Evolutionary conservation across 148 eudicot genomes (phyloP).

Genomic region (Rhododendron ferrugineum): DNA sequence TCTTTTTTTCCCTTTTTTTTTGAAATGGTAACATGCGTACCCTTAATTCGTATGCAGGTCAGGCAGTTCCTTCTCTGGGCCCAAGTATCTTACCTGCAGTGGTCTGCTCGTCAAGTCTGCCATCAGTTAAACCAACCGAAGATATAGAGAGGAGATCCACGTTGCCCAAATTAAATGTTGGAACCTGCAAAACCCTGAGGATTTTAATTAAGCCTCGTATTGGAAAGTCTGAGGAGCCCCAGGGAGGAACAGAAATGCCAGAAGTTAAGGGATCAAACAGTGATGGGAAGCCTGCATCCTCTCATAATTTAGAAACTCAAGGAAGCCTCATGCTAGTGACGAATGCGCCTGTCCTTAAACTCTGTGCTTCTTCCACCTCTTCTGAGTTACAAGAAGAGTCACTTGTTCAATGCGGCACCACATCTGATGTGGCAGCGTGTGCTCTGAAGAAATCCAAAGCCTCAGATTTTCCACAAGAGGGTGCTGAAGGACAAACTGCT

Average conservation of each 20-base stretch:
- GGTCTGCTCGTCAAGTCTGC: constrained; percentile 10
- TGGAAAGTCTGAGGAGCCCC: constrained; percentile 56
- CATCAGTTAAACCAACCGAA: constrained; percentile 33
- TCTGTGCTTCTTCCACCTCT: constrained; percentile 51
- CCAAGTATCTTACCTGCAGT: constrained; percentile 10
- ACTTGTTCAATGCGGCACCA: constrained; percentile 21
- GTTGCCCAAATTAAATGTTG: constrained; percentile 31
- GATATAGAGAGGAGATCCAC: constrained; percentile 40
- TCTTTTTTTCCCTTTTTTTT: too few species aligned
- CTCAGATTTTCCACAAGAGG: constrained; percentile 44
- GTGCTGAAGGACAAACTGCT: constrained; percentile 29
- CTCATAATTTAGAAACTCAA: constrained; percentile 34
- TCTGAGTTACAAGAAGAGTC: constrained; percentile 53
- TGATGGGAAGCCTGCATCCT: constrained; percentile 27
- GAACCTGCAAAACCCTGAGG: constrained; percentile 49
- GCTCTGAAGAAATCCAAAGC: constrained; percentile 51
- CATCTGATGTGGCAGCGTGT: constrained; percentile 37
- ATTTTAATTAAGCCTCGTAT: constrained; percentile 70
- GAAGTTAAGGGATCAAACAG: constrained; percentile 44
- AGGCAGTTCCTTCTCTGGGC: constrained; percentile 15
- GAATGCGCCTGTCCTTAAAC: constrained; percentile 46
- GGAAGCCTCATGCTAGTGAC: constrained; percentile 20
- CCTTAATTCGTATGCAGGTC: constrained; percentile 19
- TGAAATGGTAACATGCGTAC: neutral
- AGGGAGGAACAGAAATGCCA: constrained; percentile 58